Evolutionary conservation across 768 basidiomycete species (phyloP).

Genomic region (Boletus huronensis): DNA sequence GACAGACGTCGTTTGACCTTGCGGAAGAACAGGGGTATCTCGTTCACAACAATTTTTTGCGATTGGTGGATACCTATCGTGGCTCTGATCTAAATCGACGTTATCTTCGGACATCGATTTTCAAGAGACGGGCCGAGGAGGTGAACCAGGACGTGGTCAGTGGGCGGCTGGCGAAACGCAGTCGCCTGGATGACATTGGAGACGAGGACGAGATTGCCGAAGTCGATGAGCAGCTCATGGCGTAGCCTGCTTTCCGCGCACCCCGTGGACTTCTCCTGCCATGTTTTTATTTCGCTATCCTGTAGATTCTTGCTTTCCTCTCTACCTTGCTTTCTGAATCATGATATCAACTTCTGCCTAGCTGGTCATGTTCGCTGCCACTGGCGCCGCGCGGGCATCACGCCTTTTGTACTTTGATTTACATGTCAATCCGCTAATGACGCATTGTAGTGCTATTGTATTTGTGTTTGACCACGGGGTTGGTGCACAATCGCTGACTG

Average conservation of each 20-base stretch:
- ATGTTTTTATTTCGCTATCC: no score
- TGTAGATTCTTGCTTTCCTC: no score
- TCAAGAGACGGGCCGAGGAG: neutral
- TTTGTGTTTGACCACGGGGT: no score
- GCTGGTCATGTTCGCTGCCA: no score
- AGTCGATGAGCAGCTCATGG: constrained; percentile 1
- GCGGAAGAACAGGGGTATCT: neutral
- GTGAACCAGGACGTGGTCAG: neutral
- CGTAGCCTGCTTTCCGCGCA: neutral
- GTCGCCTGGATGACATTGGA: neutral
- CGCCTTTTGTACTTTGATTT: no score
- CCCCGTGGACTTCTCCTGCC: no score
- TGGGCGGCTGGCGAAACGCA: neutral
- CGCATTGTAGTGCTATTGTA: no score
- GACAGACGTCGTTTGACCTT: constrained; percentile 1
- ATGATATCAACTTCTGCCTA: no score
- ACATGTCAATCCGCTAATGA: no score
- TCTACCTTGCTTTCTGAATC: no score
- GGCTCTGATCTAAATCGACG: neutral
- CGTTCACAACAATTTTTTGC: neutral
- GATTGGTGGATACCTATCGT: neutral
- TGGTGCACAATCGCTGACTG: no score
- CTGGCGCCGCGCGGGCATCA: no score
- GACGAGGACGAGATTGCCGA: neutral
- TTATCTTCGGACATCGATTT: neutral